These are phyloP conservation scores for Hypomyces rosellus DNA, from an alignment of 2,329 filamentous ascomycete species.

Conservation along the genomic window DNA sequence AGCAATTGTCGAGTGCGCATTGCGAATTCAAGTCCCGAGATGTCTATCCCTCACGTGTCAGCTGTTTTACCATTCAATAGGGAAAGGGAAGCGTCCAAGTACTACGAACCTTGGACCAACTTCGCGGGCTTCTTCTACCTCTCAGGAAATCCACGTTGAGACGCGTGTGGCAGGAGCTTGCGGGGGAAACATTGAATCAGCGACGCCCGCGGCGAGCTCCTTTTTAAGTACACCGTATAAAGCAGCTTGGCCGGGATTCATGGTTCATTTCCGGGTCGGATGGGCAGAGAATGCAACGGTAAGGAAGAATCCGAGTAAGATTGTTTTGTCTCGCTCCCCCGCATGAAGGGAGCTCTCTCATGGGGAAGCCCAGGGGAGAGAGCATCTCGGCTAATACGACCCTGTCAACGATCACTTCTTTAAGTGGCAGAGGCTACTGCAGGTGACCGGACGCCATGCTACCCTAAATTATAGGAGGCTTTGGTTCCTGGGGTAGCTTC, in stretches of 20 bases:
- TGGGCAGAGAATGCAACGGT: background rate
- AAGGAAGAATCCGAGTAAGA: background rate
- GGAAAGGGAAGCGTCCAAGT: too few species aligned
- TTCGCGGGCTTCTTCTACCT: too few species aligned
- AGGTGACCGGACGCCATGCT: conserved; percentile 9
- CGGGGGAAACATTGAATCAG: too few species aligned
- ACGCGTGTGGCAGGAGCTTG: too few species aligned
- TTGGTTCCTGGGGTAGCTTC: background rate
- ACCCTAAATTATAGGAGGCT: conserved; percentile 2
- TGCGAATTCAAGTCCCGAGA: background rate
- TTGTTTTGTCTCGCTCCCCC: background rate
- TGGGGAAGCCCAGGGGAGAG: background rate
- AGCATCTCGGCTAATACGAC: conserved; percentile 6
- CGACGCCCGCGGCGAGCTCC: too few species aligned
- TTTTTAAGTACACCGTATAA: too few species aligned
- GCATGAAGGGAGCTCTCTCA: background rate
- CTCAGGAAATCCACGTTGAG: too few species aligned
- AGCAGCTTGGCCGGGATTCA: too few species aligned
- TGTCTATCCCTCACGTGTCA: background rate
- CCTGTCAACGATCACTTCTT: conserved; percentile 5
- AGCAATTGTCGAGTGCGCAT: conserved; percentile 8
- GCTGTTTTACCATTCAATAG: background rate
- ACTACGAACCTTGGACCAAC: too few species aligned
- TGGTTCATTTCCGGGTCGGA: background rate
- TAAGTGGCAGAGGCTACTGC: conserved; percentile 5